Evolutionary conservation across 768 basidiomycete species (phyloP).

Genomic region (Dentipellis fragilis): DNA sequence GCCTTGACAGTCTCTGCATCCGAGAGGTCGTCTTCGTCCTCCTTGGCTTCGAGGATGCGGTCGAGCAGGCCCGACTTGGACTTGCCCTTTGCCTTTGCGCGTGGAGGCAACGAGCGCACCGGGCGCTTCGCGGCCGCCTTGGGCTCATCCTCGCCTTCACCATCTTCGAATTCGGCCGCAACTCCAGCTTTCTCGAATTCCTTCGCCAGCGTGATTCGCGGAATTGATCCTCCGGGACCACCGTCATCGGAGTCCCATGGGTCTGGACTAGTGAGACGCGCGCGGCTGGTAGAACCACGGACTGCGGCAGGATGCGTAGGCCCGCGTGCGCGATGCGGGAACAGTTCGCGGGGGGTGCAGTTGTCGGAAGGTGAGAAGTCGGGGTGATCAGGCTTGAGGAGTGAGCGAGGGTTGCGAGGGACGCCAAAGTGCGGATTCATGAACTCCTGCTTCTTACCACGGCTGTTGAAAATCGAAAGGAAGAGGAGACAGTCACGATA

Average conservation of each 20-base stretch:
- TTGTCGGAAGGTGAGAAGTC: constrained; percentile 14
- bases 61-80: background rate
- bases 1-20: no score
- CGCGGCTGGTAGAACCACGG: background rate
- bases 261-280: background rate
- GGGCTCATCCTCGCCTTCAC: no score
- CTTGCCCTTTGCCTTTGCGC: no score
- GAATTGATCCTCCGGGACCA: background rate
- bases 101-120: no score
- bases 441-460: constrained; percentile 11
- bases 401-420: constrained; percentile 5
- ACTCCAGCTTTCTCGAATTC: background rate
- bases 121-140: no score
- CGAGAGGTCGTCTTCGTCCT: background rate
- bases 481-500: background rate
- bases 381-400: constrained; percentile 10
- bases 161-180: background rate
- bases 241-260: background rate
- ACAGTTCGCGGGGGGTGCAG: constrained; percentile 13
- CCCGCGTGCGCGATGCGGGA: background rate
- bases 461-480: constrained; percentile 2
- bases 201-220: background rate
- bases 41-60: background rate
- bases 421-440: constrained; percentile 13
- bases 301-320: background rate